Evolutionary conservation across 1,139 yeast species (phyloP).

Genomic region (Hansenula sp.): DNA sequence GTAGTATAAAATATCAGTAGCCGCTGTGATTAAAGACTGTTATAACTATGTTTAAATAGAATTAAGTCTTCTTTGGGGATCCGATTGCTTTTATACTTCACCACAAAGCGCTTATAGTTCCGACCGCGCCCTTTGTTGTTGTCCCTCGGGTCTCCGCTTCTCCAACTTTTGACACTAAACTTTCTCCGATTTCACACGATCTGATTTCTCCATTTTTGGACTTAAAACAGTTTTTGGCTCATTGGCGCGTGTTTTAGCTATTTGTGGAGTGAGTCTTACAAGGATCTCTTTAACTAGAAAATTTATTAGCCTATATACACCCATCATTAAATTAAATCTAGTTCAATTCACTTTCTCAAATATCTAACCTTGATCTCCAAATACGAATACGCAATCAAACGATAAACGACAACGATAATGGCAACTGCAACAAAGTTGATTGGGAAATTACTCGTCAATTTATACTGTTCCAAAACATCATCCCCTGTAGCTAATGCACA

Average conservation of each 20-base stretch:
- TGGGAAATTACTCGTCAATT: conserved; percentile 31
- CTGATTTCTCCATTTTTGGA: not conserved
- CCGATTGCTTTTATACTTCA: no score
- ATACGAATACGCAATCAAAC: conserved; percentile 31
- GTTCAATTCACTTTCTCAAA: not conserved
- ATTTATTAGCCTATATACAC: no score
- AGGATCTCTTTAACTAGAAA: no score
- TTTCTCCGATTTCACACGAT: not conserved
- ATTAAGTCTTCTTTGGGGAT: no score
- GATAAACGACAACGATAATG: conserved; percentile 33
- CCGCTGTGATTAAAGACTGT: no score
- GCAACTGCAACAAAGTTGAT: conserved; percentile 33
- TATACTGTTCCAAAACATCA: conserved; percentile 43
- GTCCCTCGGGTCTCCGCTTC: no score
- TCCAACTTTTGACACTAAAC: not conserved
- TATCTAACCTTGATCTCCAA: conserved; percentile 1
- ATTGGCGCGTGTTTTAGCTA: not conserved
- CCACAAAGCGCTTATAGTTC: no score
- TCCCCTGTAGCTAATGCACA: conserved; percentile 48
- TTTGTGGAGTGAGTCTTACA: not conserved
- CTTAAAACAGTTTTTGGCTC: not conserved
- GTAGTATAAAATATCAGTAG: no score
- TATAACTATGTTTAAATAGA: no score
- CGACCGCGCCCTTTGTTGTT: no score
- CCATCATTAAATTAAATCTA: no score